Evolutionary conservation across 768 basidiomycete genomes (phyloP).

Genomic region (Infundibulicybe gibba): DNA sequence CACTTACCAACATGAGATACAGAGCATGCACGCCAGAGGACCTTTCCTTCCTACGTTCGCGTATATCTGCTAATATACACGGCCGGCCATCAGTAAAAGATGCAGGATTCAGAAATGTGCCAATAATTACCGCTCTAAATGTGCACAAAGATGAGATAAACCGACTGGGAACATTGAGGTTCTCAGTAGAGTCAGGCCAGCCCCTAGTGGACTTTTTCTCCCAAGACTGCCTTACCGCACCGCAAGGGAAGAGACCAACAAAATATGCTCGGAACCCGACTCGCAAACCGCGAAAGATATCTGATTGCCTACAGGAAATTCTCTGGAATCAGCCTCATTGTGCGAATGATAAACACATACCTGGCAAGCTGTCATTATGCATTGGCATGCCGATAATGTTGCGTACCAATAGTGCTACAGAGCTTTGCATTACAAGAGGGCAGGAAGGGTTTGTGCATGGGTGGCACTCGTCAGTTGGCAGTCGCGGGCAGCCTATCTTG

Average conservation of each 20-base stretch:
- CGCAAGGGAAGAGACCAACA: neutral
- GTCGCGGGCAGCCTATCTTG: slow-evolving; percentile 9
- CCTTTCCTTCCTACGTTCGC: slow-evolving; percentile 25
- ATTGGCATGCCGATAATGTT: slow-evolving; percentile 30
- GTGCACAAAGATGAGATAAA: slow-evolving; percentile 33
- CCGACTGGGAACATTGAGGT: slow-evolving; percentile 20
- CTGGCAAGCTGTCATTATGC: slow-evolving; percentile 23
- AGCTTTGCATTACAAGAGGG: slow-evolving; percentile 19
- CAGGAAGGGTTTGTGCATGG: slow-evolving; percentile 23
- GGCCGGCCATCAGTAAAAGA: slow-evolving; percentile 8
- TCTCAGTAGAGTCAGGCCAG: slow-evolving; percentile 27
- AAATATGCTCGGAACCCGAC: neutral
- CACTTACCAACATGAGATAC: slow-evolving; percentile 34
- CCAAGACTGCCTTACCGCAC: slow-evolving; percentile 11
- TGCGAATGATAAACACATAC: slow-evolving; percentile 11
- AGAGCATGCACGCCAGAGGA: slow-evolving; percentile 32
- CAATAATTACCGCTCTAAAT: slow-evolving; percentile 35
- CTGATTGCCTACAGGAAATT: slow-evolving; percentile 9
- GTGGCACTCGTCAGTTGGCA: slow-evolving; percentile 16
- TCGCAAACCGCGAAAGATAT: neutral
- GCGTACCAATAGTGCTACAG: slow-evolving; percentile 20
- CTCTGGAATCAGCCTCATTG: slow-evolving; percentile 15
- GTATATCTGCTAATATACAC: slow-evolving; percentile 12
- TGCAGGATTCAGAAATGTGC: slow-evolving; percentile 23
- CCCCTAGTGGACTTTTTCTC: slow-evolving; percentile 19